Evolutionary conservation across 805 yeast species (phyloP).

Genomic region (Candida glaebosa): DNA sequence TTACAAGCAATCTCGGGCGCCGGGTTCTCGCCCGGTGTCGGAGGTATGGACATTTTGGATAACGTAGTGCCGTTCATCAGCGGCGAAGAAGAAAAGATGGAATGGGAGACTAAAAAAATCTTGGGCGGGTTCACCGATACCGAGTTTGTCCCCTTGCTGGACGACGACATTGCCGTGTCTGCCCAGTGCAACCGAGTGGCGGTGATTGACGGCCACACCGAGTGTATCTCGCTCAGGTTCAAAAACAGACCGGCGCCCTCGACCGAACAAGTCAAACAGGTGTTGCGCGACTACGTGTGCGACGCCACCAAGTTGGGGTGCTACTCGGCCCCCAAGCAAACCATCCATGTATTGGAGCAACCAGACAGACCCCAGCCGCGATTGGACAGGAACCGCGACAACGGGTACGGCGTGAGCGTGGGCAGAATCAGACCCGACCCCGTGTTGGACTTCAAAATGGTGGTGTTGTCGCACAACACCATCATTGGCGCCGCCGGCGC

Average conservation of each 20-base stretch:
- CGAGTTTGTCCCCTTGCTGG: slow-evolving; percentile 55
- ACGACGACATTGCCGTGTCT: slow-evolving; percentile 75
- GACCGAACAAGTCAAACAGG: slow-evolving; percentile 70
- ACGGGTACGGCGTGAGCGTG: slow-evolving; percentile 90
- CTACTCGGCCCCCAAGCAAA: slow-evolving; percentile 87
- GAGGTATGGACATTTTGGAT: slow-evolving; percentile 92
- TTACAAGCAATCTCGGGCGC: slow-evolving; percentile 98
- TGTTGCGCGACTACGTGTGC: slow-evolving; percentile 69
- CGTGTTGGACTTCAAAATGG: slow-evolving; percentile 92
- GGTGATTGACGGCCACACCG: slow-evolving; percentile 97
- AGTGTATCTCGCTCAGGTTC: slow-evolving; percentile 84
- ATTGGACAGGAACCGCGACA: slow-evolving; percentile 92
- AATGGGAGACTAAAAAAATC: slow-evolving; percentile 96
- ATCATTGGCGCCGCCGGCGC: slow-evolving; percentile 99
- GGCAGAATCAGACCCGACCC: slow-evolving; percentile 94
- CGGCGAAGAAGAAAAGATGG: slow-evolving; percentile 98
- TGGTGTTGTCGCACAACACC: slow-evolving; percentile 95
- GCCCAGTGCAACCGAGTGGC: slow-evolving; percentile 98
- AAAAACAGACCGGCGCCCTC: slow-evolving; percentile 81
- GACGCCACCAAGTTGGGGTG: slow-evolving; percentile 81
- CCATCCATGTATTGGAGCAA: slow-evolving; percentile 90
- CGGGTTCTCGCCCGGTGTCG: slow-evolving; percentile 96
- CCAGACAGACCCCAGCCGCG: slow-evolving; percentile 96
- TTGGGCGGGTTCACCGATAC: slow-evolving; percentile 61
- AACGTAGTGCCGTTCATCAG: slow-evolving; percentile 91